A percentile compares a stretch with the other conserved stretches of the same genome.
These are phyloP conservation scores for Annulohypoxylon bovei DNA, from an alignment of 495 filamentous ascomycete species.

Conservation along the genomic window DNA sequence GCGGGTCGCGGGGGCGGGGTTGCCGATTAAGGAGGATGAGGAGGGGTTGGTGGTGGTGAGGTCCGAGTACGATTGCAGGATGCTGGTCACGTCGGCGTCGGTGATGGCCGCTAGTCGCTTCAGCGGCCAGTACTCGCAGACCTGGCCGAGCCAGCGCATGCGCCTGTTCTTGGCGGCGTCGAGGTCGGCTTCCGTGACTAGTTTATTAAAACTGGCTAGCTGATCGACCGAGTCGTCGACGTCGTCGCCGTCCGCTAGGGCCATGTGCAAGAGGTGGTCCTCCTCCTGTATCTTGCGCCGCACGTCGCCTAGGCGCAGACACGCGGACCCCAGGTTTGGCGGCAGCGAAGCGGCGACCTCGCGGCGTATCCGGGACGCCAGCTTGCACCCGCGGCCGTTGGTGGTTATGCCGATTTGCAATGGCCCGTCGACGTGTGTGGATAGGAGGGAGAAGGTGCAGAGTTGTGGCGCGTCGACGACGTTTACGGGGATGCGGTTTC, in stretches of 20 bases:
- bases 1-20: neutral
- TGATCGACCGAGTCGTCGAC: slow-evolving; percentile 89
- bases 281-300: slow-evolving; percentile 79
- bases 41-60: neutral
- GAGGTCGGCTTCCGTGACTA: slow-evolving; percentile 76
- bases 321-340: slow-evolving; percentile 80
- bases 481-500: slow-evolving; percentile 90
- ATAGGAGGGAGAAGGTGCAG: slow-evolving; percentile 91
- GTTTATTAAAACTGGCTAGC: slow-evolving; percentile 82
- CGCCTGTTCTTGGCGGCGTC: slow-evolving; percentile 81
- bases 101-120: slow-evolving; percentile 79
- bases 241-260: slow-evolving; percentile 62
- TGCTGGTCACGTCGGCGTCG: slow-evolving; percentile 77
- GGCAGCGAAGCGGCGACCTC: slow-evolving; percentile 87
- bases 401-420: slow-evolving; percentile 96
- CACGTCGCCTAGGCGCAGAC: slow-evolving; percentile 79
- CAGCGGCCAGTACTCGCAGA: slow-evolving; percentile 99
- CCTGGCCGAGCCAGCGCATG: slow-evolving; percentile 92
- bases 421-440: slow-evolving; percentile 88
- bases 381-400: slow-evolving; percentile 93
- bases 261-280: slow-evolving; percentile 52
- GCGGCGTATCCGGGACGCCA: slow-evolving; percentile 87
- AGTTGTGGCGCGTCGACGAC: slow-evolving; percentile 86
- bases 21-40: too few relatives aligned
- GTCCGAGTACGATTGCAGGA: slow-evolving; percentile 72